A percentile compares a stretch with the other conserved stretches of the same genome.
Conservation (phyloP, 768 basidiomycete genomes). For the Lactifluus echinatus region DNA sequence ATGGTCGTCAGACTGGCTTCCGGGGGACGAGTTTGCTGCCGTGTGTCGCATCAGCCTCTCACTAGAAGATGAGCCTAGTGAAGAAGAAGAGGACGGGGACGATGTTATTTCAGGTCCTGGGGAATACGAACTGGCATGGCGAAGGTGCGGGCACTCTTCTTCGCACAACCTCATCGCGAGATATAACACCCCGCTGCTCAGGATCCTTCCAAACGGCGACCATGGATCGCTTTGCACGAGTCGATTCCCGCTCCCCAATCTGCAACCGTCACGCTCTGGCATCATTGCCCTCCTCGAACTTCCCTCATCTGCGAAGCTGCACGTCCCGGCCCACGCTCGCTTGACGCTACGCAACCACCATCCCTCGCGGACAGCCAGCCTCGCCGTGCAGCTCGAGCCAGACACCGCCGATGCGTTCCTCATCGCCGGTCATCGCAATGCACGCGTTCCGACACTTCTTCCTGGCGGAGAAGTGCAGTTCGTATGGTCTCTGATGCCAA, state of each 20-base stretch:
- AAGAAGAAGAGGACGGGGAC: conserved; percentile 24
- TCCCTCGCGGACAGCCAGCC: conserved; percentile 52
- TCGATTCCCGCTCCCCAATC: conserved; percentile 47
- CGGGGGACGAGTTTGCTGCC: conserved; percentile 58
- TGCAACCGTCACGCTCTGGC: conserved; percentile 51
- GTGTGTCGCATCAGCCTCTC: conserved; percentile 44
- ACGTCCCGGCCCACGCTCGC: conserved; percentile 47
- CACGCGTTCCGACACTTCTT: conserved; percentile 61
- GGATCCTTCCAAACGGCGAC: conserved; percentile 39
- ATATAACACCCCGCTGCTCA: conserved; percentile 23
- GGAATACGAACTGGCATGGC: conserved; percentile 54
- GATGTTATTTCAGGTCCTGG: conserved; percentile 43
- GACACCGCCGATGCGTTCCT: conserved; percentile 67
- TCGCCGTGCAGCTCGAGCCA: conserved; percentile 66
- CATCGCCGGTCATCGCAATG: conserved; percentile 63
- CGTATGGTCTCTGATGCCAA: conserved; percentile 59
- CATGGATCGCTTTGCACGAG: conserved; percentile 41
- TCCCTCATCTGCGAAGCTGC: conserved; percentile 56
- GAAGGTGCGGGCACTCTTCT: conserved; percentile 36
- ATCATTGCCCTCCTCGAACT: conserved; percentile 58
- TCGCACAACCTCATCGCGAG: background rate
- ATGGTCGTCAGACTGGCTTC: conserved; percentile 41
- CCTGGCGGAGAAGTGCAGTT: conserved; percentile 62
- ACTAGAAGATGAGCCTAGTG: conserved; percentile 32
- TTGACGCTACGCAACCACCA: conserved; percentile 60